Evolutionary conservation across 805 yeast genomes (phyloP), one percentile per base, ranked within the genome.

Genomic region (Nakazawaea wyomingensis): DNA sequence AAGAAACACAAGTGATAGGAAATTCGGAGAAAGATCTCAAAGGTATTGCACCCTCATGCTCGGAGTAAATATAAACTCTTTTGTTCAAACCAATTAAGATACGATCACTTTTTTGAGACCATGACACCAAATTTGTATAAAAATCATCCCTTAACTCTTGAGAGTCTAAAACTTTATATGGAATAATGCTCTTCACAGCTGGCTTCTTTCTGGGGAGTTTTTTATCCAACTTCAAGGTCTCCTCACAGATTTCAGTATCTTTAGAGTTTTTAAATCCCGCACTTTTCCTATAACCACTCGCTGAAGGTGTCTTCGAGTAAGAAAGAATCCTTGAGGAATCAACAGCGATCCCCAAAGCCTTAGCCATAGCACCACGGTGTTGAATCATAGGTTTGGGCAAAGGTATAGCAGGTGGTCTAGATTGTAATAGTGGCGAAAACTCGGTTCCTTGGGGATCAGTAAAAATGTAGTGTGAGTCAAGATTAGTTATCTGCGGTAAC

Each of bases 71-170:
- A 55, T 76, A 84, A 0, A 76, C 81, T 4, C 71, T 61, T 3
- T 66, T 53, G 0, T 78, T 81, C 26, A 86, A 62, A 0, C 90
- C 96, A 1, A 87, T 87, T 0, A 82, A 81, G 0, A 86, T 63
- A 19, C 64, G 65, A 33, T 68, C 69, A 1, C 76, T 61, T 13
- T 51, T 51, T 6, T 55, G 56, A 0, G 89, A 78, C 95, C 95
- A 87, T 4, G 87, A 74, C 0, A 87, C 72, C 43, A 85, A 64
- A 54, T 85, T 85, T 1, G 86, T 72, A 59, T 87, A 88, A 54
- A 80, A 87, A 56, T 88, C 95, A 57, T 85, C 82, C 47, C 82
- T 64, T 41, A 87, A 59, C 2, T 78, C 78, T 0, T 89, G 89
- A 0, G 93, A 90, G 54, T 77, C 82, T 16, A 81, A 58, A 0